Evolutionary conservation across 331 rosid genomes (phyloP).

Genomic region (Cydonia oblonga): DNA sequence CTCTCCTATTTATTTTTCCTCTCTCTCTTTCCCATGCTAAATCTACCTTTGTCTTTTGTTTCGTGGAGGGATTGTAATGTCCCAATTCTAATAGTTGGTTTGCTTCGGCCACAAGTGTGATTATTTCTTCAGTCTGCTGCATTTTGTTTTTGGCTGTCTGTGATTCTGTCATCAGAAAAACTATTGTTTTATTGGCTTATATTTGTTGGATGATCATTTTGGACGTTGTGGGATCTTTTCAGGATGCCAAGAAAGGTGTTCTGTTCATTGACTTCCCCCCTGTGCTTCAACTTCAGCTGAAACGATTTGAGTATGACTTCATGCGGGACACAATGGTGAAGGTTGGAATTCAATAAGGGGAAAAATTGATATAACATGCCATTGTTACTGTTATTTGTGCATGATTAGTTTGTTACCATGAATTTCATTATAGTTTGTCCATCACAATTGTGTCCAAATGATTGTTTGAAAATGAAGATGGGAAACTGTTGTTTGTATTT

Average conservation of each 20-base stretch:
- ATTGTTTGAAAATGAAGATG: not conserved
- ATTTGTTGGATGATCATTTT: not conserved
- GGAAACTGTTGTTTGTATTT: not conserved
- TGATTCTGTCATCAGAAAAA: not conserved
- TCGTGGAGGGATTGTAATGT: conserved; percentile 1
- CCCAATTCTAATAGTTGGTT: not conserved
- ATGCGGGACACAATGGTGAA: conserved; percentile 96
- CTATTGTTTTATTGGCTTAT: not conserved
- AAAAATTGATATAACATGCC: not conserved
- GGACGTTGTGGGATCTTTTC: conserved; percentile 18
- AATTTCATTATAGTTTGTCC: not conserved
- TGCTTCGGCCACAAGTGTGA: not conserved
- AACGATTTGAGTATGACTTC: conserved; percentile 87
- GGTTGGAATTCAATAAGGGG: conserved; percentile 39
- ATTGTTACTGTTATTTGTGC: not conserved
- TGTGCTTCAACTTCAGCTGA: conserved; percentile 89
- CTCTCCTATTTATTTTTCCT: not conserved
- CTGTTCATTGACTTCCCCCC: conserved; percentile 87
- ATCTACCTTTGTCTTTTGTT: not conserved
- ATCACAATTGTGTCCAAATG: not conserved
- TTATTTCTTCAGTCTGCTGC: not conserved
- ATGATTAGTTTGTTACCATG: not conserved
- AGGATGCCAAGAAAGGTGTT: conserved; percentile 96
- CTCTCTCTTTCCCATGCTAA: not conserved
- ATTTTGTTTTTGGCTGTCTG: not conserved